phyloP scores from a whole-genome alignment of 495 filamentous ascomycete genomes.

The Xanthoparmelia taractica region DNA sequence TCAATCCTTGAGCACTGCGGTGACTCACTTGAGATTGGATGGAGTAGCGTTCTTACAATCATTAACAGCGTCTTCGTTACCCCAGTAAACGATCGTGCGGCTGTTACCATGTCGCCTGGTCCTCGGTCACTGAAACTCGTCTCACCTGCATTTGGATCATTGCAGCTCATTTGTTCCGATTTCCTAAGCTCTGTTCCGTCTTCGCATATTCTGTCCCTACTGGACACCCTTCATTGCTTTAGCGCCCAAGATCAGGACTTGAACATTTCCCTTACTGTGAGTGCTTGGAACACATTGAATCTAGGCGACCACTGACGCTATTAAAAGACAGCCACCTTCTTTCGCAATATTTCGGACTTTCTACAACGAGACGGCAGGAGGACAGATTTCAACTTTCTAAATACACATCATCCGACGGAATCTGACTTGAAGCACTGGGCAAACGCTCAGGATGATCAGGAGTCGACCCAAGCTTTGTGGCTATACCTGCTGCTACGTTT shows the following conservation, averaged over 20 bases:
- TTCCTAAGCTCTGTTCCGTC: conserved; percentile 75
- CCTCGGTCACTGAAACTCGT: conserved; percentile 64
- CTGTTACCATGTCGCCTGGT: conserved; percentile 32
- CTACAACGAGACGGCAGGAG: conserved; percentile 46
- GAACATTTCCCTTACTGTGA: conserved; percentile 85
- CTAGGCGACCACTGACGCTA: conserved; percentile 24
- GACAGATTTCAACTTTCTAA: conserved; percentile 40
- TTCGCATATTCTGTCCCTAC: conserved; percentile 68
- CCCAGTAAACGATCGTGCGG: conserved; percentile 20
- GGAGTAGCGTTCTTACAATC: conserved; percentile 77
- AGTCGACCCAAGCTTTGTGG: conserved; percentile 60
- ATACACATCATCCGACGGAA: conserved; percentile 37
- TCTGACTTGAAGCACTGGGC: conserved; percentile 34
- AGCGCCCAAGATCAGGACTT: conserved; percentile 81
- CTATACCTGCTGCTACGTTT: conserved; percentile 73
- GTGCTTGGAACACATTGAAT: conserved; percentile 9
- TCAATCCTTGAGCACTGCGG: conserved; percentile 82
- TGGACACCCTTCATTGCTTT: conserved; percentile 84
- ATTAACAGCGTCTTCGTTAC: conserved; percentile 70
- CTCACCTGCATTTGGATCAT: conserved; percentile 73
- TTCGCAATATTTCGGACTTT: conserved; percentile 90
- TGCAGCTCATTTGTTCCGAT: conserved; percentile 91
- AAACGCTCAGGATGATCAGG: conserved; percentile 32
- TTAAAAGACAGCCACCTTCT: conserved; percentile 73
- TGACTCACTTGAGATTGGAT: conserved; percentile 70